Evolutionary conservation across 495 filamentous ascomycete species (phyloP).

Genomic region (Trichoderma gamsii): DNA sequence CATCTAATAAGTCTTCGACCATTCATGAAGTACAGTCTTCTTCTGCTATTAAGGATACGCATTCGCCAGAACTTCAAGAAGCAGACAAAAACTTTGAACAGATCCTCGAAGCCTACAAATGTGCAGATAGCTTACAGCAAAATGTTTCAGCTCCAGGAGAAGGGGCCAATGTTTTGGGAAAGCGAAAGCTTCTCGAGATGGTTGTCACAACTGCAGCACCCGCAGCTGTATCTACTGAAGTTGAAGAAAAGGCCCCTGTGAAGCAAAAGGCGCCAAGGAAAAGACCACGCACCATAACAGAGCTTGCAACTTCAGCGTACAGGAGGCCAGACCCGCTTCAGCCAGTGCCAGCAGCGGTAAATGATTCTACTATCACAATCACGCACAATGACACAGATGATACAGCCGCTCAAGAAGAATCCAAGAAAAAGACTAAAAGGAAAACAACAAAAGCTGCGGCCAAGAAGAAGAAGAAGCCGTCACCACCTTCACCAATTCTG

Average conservation of each 20-base stretch:
- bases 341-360: neutral
- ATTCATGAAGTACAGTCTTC: conserved; percentile 14
- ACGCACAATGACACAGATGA: conserved; percentile 22
- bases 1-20: conserved; percentile 28
- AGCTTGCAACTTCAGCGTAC: conserved; percentile 75
- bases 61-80: neutral
- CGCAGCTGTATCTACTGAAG: conserved; percentile 18
- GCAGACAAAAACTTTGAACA: conserved; percentile 23
- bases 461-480: conserved; percentile 40
- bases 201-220: conserved; percentile 26
- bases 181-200: conserved; percentile 47
- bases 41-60: neutral
- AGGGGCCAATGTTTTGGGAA: conserved; percentile 29
- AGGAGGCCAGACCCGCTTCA: conserved; percentile 28
- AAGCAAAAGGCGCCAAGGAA: conserved; percentile 57
- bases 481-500: conserved; percentile 44
- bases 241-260: conserved; percentile 30
- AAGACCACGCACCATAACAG: conserved; percentile 79
- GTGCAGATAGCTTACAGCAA: conserved; percentile 19
- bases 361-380: neutral
- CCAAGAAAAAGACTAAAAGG: conserved; percentile 23
- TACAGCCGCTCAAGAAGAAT: conserved; percentile 11
- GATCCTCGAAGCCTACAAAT: conserved; percentile 27
- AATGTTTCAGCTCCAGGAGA: neutral
- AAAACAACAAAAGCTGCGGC: conserved; percentile 26